Base-by-base conservation (phyloP, 441 rosid species). In the Croton setiger region DNA sequence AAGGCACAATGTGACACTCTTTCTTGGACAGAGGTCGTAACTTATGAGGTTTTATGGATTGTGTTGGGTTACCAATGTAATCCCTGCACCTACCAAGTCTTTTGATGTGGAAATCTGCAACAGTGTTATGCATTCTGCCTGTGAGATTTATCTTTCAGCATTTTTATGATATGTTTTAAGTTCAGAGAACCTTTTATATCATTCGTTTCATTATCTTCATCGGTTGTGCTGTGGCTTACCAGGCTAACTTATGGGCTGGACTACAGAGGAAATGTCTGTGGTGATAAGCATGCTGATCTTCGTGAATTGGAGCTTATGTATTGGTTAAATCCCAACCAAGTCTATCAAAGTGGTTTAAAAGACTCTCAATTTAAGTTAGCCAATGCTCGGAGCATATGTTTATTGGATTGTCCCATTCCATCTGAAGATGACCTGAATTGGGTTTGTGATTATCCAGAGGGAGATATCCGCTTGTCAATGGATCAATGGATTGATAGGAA, bases 361-460 rank as follows among this genome's bases (percentile, higher is more conserved):
- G 84, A 86, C 75, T 84, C 87, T 72, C 89, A 82, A 68, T 87
- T 86, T 72, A 82, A 86, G 78, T 75, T 94, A 85, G 78, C 76
- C 49, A 71, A 88, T 82, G 98, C 98, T 63, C 85, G 98, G 69
- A 92, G 81, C 74, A 84, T 90, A 74, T 95, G 97, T 78, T 81
- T 90, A 78, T 79, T 92, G 81, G 99, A 95, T 74, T 95, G 98
- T 64, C 99, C 99, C 52, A 71, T 54, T 41, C 94, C 98, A 5
- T 80, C 91, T 8, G 95, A 88, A 37, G 98, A 95, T 84, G 78
- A 80, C 18, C 88, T 95, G 43, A 83, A 76, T 67, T 92, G 99
- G 99, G 97, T 90, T 60, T 95, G 99, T 83, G 99, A 95, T 77
- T 95, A 95, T 76, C 99, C 99, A 39, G 98, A 92, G 7, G 99